Conservation (phyloP, 2,329 filamentous ascomycete species). For the Curvularia lunata region DNA sequence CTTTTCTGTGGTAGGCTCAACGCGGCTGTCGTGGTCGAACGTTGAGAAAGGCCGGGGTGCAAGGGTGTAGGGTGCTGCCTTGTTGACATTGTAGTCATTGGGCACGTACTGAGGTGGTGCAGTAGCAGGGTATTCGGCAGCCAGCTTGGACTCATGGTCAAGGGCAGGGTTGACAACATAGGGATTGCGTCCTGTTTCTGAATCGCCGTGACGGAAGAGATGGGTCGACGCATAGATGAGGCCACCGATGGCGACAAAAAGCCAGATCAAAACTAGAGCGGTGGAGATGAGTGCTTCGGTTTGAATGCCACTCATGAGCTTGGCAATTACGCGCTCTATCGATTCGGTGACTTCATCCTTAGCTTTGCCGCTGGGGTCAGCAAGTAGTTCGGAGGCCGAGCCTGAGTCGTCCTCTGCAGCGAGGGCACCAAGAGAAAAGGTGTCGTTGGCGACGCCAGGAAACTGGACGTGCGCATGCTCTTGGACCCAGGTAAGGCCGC, state of each 20-base stretch:
- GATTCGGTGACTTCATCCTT: conserved; percentile 82
- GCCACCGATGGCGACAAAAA: conserved; percentile 78
- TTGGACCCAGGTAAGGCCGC: conserved; percentile 90
- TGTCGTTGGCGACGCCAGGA: conserved; percentile 77
- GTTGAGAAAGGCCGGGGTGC: conserved; percentile 53
- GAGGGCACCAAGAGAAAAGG: conserved; percentile 80
- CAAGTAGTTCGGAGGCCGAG: conserved; percentile 73
- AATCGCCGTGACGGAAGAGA: conserved; percentile 63
- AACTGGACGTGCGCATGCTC: conserved; percentile 84
- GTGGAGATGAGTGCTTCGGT: conserved; percentile 82
- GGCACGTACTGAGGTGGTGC: conserved; percentile 53
- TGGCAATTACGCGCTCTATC: conserved; percentile 71
- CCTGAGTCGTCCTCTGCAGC: conserved; percentile 57
- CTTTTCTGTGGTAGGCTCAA: conserved; percentile 48
- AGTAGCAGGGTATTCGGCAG: conserved; percentile 35
- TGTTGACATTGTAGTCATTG: conserved; percentile 52
- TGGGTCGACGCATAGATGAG: conserved; percentile 69
- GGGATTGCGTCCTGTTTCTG: conserved; percentile 23
- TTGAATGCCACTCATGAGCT: conserved; percentile 71
- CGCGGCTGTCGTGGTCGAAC: conserved; percentile 44
- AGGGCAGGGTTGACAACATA: conserved; percentile 44
- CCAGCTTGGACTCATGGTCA: conserved; percentile 28
- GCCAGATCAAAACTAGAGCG: conserved; percentile 75
- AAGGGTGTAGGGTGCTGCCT: conserved; percentile 55
- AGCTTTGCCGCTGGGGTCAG: conserved; percentile 74